phyloP scores from a whole-genome alignment of 2,329 filamentous ascomycete species.

The Colletotrichum destructivum region DNA sequence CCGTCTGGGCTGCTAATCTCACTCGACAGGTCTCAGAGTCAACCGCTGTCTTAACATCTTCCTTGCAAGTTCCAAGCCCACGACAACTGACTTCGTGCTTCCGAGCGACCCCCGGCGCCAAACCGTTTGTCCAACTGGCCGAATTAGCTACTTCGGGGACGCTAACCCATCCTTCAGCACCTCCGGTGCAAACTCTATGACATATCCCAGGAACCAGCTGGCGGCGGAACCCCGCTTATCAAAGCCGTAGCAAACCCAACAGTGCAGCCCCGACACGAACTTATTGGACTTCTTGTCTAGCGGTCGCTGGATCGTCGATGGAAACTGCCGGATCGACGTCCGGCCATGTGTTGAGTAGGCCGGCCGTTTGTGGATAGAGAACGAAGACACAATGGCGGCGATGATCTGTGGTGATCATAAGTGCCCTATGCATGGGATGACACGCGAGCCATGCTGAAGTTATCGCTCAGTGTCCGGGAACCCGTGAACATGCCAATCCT shows the following conservation, averaged over 20 bases:
- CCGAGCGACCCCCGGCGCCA: constrained; percentile 27
- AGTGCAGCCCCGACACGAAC: not conserved
- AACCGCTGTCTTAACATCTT: constrained; percentile 1
- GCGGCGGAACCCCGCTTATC: not conserved
- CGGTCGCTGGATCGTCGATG: constrained; percentile 19
- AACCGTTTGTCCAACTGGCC: constrained; percentile 12
- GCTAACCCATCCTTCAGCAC: constrained; percentile 1
- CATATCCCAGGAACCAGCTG: not conserved
- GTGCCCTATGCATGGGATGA: constrained; percentile 26
- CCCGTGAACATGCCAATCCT: constrained; percentile 3
- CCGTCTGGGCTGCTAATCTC: constrained; percentile 8
- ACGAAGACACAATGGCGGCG: constrained; percentile 24
- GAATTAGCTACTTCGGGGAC: constrained; percentile 2
- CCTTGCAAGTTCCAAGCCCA: not conserved
- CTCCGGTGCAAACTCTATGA: not conserved
- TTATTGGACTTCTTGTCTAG: not conserved
- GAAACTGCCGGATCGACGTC: constrained; percentile 35
- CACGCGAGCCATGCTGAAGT: constrained; percentile 23
- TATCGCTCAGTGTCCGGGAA: constrained; percentile 5
- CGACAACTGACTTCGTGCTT: constrained; percentile 14
- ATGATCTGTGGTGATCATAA: constrained; percentile 35
- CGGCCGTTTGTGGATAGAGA: constrained; percentile 24
- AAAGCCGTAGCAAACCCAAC: constrained; percentile 14
- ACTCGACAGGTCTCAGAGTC: not conserved
- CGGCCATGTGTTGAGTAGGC: constrained; percentile 23